Evolutionary conservation across 1,284 basidiomycete species (phyloP).

Genomic region (Amylostereum chailletii): DNA sequence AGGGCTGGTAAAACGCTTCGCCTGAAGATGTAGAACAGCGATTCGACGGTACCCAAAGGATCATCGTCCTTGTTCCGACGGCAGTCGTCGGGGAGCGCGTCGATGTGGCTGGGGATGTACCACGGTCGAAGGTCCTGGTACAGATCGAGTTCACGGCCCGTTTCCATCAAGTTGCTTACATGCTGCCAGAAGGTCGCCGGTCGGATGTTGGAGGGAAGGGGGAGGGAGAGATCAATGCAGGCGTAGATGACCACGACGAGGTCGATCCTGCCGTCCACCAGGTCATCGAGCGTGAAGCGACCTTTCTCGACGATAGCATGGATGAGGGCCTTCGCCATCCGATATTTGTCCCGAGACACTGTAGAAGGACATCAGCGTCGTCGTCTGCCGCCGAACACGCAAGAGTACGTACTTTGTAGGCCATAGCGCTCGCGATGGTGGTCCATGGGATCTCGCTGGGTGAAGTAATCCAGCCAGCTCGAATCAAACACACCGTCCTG

Average conservation of each 20-base stretch:
- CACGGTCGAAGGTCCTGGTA: neutral
- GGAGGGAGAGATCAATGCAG: conserved; percentile 10
- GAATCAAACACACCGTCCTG: too few relatives aligned
- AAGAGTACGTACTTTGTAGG: too few relatives aligned
- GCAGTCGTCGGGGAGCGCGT: conserved; percentile 3
- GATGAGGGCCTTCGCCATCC: conserved; percentile 6
- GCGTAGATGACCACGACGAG: conserved; percentile 10
- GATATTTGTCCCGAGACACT: conserved; percentile 7
- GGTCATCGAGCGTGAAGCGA: neutral
- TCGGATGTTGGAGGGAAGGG: conserved; percentile 8
- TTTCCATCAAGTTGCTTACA: conserved; percentile 7
- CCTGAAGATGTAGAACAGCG: too few relatives aligned
- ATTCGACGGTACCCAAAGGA: too few relatives aligned
- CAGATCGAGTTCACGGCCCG: conserved; percentile 6
- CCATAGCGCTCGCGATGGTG: too few relatives aligned
- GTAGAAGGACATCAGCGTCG: neutral
- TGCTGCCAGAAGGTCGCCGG: conserved; percentile 9
- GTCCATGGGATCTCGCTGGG: too few relatives aligned
- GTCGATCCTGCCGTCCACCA: conserved; percentile 7
- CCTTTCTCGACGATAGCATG: neutral
- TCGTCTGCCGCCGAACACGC: too few relatives aligned
- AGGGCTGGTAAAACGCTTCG: too few relatives aligned
- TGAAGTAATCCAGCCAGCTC: too few relatives aligned
- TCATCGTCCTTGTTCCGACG: conserved; percentile 1
- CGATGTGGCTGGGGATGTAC: neutral